Evolutionary conservation across 2,329 filamentous ascomycete genomes (phyloP), one percentile per base, ranked within the genome.

Genomic region (Dichotomopilus funicola): DNA sequence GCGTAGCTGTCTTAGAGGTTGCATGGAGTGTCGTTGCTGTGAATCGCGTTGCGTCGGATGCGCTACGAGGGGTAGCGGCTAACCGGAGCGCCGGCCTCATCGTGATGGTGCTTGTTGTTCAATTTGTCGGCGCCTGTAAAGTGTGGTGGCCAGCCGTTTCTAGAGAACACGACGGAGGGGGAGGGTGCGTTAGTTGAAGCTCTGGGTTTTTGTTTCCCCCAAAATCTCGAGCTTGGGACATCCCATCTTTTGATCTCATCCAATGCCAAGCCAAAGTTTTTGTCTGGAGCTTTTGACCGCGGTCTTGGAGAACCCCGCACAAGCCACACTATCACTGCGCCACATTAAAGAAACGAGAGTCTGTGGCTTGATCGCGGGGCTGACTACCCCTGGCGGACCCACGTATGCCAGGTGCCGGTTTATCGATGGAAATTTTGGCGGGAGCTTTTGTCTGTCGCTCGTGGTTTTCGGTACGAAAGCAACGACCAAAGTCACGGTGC

Each of bases 11-110:
- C 68, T 87, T 88, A 62, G 83, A 82, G 61, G 79, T 79, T 64
- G 87, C 88, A 72, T 90, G 87, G 38, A 84, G 84, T 58, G 79
- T 82, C 13, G 83, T 87, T 33, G 83, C 75, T 12, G 85, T 88
- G 72, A 88, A 94, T 68, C 88, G 85, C 65, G 89, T 94, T 63
- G 89, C 88, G 70, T 91, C 88, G 65, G 82, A 82, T 69, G 88
- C 85, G 73, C 83, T 88, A 68, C 87, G 85, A 58, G 86, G 79
- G 61, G 62, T 53, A 46, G 56, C 53, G 13, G 49, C 45, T 49
- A 55, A 49, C 38, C 55, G 50, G 54, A 63, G 55, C 43, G 53
- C 38, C 31, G 27, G 43, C 35, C 44, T 53, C 34, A 35, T 49
- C 38, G 5, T 38, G 10, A 37, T n/a, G 19, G 19, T 27, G 19